Base-by-base conservation (phyloP, 2,329 filamentous ascomycete species). In the Bertia moriformis region DNA sequence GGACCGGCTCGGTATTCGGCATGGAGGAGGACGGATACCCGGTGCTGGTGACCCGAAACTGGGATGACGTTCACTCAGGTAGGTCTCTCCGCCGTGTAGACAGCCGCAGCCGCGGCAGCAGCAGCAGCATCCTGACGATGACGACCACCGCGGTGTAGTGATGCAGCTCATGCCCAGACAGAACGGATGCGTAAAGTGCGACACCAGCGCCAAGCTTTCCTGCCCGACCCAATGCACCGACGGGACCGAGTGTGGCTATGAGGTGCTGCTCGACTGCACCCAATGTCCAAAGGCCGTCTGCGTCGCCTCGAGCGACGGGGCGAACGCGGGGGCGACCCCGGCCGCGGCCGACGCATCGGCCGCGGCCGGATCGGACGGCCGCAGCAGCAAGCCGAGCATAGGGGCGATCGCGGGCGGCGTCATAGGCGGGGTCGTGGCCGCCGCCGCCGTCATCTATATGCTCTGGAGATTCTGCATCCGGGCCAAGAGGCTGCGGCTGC, bases 361-460 rank as follows among this genome's bases (percentile, higher is more conserved):
- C 22, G n/a, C 7, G 7, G 22, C 22, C 7, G 7, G 7, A 7
- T 7, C 7, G 7, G 22, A 27, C 22, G 22, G 22, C 7, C n/a
- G 7, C 22, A n/a, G 22, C 22, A n/a, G n/a, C 22, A 67, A 72
- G 4, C 73, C 82, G 4, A 87, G 84, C 48, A 66, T 81, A 1
- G 88, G 88, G 32, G 84, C 85, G 22, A 95, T 96, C 46, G 89
- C 82, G 2, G 91, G 91, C 46, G 89, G 89, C 46, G 87, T 95
- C 10, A 65, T 96, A 33, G 91, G 87, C 45, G 91, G 87, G 46
- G 58, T 96, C 13, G 69, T 70, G 14, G 68, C 78, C 36, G 69
- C 96, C 39, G 80, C 71, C 14, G 60, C 84, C 27, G 55, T 83
- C 39, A 80, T 80, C 2, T 93, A 87, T 49, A 59, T 93, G 30